A percentile compares a stretch with the other conserved stretches of the same genome.
Conservation (phyloP, 192 early-diverging fungal genomes). For the Podochytrium sp. region DNA sequence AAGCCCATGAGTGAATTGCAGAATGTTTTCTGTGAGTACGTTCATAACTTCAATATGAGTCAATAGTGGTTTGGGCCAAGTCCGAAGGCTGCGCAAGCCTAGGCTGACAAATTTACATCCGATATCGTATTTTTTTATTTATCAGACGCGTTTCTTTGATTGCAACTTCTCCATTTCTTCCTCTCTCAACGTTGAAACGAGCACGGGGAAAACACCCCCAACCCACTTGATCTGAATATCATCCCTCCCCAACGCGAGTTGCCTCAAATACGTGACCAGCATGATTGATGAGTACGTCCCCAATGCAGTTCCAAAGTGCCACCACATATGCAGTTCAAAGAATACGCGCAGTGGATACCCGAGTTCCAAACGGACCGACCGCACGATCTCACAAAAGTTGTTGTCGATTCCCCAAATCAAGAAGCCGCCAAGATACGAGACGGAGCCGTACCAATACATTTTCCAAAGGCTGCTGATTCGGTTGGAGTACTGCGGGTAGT, state of each 20-base stretch:
- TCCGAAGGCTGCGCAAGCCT: too few species aligned
- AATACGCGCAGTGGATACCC: conserved; percentile 56
- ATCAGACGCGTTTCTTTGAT: neutral
- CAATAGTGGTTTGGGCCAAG: too few species aligned
- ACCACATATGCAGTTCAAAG: conserved; percentile 50
- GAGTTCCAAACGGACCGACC: conserved; percentile 50
- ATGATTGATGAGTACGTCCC: conserved; percentile 41
- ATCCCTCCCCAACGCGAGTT: conserved; percentile 35
- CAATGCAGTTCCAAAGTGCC: conserved; percentile 51
- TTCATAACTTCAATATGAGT: too few species aligned
- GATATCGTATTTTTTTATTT: too few species aligned
- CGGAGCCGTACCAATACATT: conserved; percentile 8
- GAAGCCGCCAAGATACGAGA: conserved; percentile 47
- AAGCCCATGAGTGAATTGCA: too few species aligned
- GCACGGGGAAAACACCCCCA: conserved; percentile 4
- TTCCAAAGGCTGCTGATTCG: conserved; percentile 5
- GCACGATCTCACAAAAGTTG: conserved; percentile 63
- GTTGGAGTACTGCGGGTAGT: conserved; percentile 14
- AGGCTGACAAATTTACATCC: too few species aligned
- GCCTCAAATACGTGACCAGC: conserved; percentile 27
- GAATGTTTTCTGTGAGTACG: too few species aligned
- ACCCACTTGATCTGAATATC: conserved; percentile 37
- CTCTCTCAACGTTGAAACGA: neutral
- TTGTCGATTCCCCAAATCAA: conserved; percentile 85
- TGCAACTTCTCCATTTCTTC: neutral